Conservation (phyloP, 768 basidiomycete species). For the Lactarius psammicola region DNA sequence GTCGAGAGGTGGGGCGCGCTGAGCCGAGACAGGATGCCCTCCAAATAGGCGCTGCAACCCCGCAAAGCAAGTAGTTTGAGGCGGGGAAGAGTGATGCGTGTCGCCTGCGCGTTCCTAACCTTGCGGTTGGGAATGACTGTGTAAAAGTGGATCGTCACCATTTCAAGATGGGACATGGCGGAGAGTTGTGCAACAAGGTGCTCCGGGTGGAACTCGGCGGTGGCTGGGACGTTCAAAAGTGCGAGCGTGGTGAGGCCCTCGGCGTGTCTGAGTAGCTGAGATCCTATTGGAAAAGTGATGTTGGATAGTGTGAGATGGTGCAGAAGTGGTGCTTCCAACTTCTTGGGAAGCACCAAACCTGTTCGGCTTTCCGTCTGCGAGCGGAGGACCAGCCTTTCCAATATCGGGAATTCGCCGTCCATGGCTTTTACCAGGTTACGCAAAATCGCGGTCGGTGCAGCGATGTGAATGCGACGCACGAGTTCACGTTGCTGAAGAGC, state of each 20-base stretch:
- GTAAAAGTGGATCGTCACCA: neutral
- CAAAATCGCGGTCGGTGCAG: neutral
- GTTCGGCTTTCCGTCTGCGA: neutral
- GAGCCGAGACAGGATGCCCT: neutral
- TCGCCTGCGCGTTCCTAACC: neutral
- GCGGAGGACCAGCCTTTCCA: neutral
- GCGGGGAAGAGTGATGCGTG: neutral
- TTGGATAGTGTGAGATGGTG: neutral
- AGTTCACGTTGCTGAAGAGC: neutral
- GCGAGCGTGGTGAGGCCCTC: neutral
- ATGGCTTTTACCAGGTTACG: neutral
- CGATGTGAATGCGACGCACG: neutral
- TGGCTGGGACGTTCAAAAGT: neutral
- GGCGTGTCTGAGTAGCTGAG: conserved; percentile 1
- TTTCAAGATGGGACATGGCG: conserved; percentile 7
- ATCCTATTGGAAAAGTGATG: neutral
- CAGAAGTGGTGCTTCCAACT: conserved; percentile 1
- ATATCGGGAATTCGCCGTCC: neutral
- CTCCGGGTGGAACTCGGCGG: neutral
- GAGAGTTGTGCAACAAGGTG: neutral
- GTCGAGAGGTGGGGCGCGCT: neutral
- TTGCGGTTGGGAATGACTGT: neutral
- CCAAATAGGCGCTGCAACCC: neutral
- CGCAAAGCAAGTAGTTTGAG: neutral
- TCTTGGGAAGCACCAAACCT: neutral